Evolutionary conservation across 177 flowering plant species (phyloP), one percentile per base, ranked within the genome.

Genomic region (Vitis hybrid): DNA sequence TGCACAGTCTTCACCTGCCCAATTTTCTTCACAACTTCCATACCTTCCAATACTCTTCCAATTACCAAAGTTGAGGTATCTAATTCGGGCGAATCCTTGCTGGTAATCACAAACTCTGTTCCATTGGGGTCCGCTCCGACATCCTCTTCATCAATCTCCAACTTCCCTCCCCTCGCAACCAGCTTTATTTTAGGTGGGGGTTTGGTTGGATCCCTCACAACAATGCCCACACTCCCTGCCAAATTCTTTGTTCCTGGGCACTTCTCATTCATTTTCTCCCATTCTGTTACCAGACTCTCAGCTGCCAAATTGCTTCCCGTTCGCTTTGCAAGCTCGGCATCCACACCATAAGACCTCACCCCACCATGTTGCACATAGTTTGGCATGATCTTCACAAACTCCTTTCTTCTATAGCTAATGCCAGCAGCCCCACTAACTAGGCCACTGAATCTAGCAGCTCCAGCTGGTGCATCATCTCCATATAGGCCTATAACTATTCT

Each of bases 311-410:
- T 66, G n/a, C 82, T 80, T 10, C 92, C 94, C 3, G 81, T 77
- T 65, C 68, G 76, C 66, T 62, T 62, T 2, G 96, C 93, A 31
- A 90, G 81, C 79, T 91, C 98, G 1, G 88, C 91, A 71, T 92
- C 97, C 59, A 86, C 93, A 3, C 97, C 96, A 66, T 82, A 95
- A 11, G 99, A 95, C 75, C 96, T 85, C 51, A 95, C 84, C 7
- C 99, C 97, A 1, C 91, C 92, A 71, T 95, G 95, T 49, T 93
- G 98, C 13, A 95, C 82, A 70, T 91, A 95, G 55, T 80, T 89
- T 1, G 99, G 96, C 89, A 87, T 83, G 79, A 95, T 93, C 65
- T 87, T 95, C 15, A 86, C 78, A 61, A 95, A 93, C 77, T 95
- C 98, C 77, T 93, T 95, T 71, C 95, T 91, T 76, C 96, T 86